A percentile compares a stretch with the other conserved stretches of the same genome.
phyloP scores from a whole-genome alignment of 73 alveolate species.

The Paramecium primaurelia region DNA sequence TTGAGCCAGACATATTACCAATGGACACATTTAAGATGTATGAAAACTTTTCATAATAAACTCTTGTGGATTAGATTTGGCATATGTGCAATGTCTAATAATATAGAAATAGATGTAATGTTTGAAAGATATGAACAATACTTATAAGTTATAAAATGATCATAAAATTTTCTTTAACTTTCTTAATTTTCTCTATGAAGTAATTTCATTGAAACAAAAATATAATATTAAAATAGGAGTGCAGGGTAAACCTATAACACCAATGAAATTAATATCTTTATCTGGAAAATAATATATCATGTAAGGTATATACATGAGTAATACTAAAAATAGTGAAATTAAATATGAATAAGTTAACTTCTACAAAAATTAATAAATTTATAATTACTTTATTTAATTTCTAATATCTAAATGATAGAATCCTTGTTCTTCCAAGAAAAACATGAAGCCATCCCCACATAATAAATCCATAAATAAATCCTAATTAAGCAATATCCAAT shows the following conservation, averaged over 20 bases:
- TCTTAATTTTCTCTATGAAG: not conserved
- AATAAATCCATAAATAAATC: not conserved
- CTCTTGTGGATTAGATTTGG: not conserved
- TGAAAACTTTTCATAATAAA: constrained; percentile 15
- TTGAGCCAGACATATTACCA: constrained; percentile 30
- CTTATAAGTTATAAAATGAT: not conserved
- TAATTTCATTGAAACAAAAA: not conserved
- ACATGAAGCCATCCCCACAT: constrained; percentile 38
- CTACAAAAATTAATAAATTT: not conserved
- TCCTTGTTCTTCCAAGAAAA: not conserved
- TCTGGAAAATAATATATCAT: not conserved
- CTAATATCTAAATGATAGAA: not conserved
- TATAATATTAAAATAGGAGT: not conserved
- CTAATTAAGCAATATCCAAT: constrained; percentile 3
- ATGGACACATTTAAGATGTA: constrained; percentile 24
- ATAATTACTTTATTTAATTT: not conserved
- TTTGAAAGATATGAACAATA: not conserved
- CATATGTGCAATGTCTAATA: constrained; percentile 37
- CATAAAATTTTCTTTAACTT: not conserved
- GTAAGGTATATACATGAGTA: not conserved
- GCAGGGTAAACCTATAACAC: not conserved
- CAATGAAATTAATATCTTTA: not conserved
- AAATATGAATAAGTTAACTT: not conserved
- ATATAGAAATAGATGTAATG: not conserved
- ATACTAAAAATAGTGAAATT: not conserved